Base-by-base conservation (phyloP, 2,329 filamentous ascomycete species). In the Thermothelomyces thermophilus region DNA sequence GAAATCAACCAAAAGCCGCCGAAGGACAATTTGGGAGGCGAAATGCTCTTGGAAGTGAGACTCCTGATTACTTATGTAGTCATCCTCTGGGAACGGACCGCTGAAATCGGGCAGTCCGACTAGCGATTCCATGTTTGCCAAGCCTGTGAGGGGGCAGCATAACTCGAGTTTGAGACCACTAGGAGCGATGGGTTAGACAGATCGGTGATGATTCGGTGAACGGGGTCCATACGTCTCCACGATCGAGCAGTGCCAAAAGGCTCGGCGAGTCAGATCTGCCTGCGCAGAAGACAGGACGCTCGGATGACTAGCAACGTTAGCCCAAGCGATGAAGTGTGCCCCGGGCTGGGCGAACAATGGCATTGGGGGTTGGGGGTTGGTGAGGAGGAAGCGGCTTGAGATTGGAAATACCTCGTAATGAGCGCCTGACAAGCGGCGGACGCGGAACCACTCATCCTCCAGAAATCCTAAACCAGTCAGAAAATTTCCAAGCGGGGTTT, bases 41-140 rank as follows among this genome's bases (percentile, higher is more conserved):
- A 80, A 82, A 56, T 83, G 73, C 51, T 79, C 74, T 53, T 79
- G 73, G 50, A 76, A 79, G 52, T 79, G 72, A 1, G 75, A 74
- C 9, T 68, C 63, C 53, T 78, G 73, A 53, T 77, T 74, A 17
- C 66, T 68, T 11, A 70, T 58, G 50, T 73, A 69, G 55, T 77
- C 73, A 14, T 71, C 69, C 31, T 73, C 68, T n/a, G 67, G 70
- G 24, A 72, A 71, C 1, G 70, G 66, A 2, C 68, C 68, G 45
- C 70, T 71, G 56, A 80, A 80, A 50, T 71, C 71, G 3, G 79
- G 79, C 22, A 82, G 65, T 13, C 76, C 73, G 4, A 83, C 72
- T n/a, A 69, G 56, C 22, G 73, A 68, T 51, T 81, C 76, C 43
- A 79, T 61, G 44, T 68, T 71, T 40, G 76, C 70, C 13, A 83